Conservation (phyloP, 2,329 filamentous ascomycete genomes). For the Hirsutella minnesotensis region DNA sequence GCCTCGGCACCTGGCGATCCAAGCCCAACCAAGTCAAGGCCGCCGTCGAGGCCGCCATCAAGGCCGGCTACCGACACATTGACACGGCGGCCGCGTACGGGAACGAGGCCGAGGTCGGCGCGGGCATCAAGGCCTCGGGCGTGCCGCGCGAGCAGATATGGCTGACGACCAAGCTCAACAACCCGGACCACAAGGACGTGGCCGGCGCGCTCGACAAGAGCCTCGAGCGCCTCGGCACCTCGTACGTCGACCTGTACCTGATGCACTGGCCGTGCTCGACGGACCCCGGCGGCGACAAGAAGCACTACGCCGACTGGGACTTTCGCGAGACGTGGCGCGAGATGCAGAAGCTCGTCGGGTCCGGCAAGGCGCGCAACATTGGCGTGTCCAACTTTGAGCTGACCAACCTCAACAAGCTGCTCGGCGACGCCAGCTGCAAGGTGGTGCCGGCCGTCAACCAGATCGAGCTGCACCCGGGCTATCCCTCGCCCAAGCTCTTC, state of each 20-base stretch:
- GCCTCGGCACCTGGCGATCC: constrained; percentile 72
- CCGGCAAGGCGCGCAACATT: constrained; percentile 67
- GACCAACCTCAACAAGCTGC: constrained; percentile 64
- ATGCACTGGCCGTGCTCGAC: constrained; percentile 63
- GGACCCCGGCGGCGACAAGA: constrained; percentile 48
- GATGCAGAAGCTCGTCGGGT: constrained; percentile 58
- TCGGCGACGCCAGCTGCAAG: constrained; percentile 56
- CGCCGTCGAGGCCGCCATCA: constrained; percentile 60
- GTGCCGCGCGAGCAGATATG: constrained; percentile 56
- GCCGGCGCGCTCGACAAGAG: constrained; percentile 48
- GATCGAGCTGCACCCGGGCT: constrained; percentile 70
- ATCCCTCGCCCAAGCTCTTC: constrained; percentile 69
- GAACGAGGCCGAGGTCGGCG: constrained; percentile 60
- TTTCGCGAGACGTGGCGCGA: constrained; percentile 71
- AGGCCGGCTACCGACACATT: constrained; percentile 61
- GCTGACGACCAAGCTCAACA: constrained; percentile 74
- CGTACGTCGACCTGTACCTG: constrained; percentile 60
- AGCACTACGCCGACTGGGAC: constrained; percentile 67
- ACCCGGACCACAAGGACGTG: constrained; percentile 64
- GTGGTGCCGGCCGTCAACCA: constrained; percentile 66
- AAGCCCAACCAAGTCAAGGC: constrained; percentile 53
- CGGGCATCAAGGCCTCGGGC: constrained; percentile 50
- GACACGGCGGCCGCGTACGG: constrained; percentile 68
- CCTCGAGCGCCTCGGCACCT: constrained; percentile 46
- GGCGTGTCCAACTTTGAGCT: constrained; percentile 82